These are phyloP conservation scores for Tagetes patula DNA, from an alignment of 129 eudicot species.

Conservation along the genomic window DNA sequence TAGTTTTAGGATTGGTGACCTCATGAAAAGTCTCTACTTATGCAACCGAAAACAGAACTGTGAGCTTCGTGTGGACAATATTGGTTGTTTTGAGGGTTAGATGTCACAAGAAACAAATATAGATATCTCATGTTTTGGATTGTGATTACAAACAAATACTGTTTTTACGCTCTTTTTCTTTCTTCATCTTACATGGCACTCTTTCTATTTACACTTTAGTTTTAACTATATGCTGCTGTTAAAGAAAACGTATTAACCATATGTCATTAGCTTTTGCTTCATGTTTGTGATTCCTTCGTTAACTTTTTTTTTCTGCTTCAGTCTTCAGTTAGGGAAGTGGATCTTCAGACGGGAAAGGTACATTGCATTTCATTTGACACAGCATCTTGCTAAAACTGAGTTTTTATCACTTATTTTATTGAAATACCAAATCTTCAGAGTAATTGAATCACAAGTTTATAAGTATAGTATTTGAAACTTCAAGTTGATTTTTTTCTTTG, in stretches of 20 bases:
- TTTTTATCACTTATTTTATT: constrained; percentile 2
- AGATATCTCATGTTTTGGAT: constrained; percentile 1
- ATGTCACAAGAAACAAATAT: not conserved
- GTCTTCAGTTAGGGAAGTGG: constrained; percentile 90
- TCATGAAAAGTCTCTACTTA: not conserved
- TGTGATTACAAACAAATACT: not conserved
- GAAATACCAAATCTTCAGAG: not conserved
- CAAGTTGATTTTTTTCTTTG: constrained; percentile 26
- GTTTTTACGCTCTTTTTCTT: not conserved
- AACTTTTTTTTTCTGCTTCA: constrained; percentile 31
- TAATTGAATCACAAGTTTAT: not conserved
- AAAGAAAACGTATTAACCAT: not conserved
- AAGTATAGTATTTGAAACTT: constrained; percentile 10
- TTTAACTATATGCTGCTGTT: not conserved
- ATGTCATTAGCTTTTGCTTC: constrained; percentile 15
- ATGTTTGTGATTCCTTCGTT: constrained; percentile 11
- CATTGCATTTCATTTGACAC: not conserved
- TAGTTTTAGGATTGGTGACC: not conserved
- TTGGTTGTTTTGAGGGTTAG: not conserved
- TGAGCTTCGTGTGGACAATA: not conserved
- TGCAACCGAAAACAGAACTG: not conserved
- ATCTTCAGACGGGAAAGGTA: constrained; percentile 82
- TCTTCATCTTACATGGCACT: constrained; percentile 6
- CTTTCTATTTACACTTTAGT: not conserved
- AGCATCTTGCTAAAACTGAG: not conserved